Base-by-base conservation (phyloP, 1,139 yeast genomes). In the Geotrichum europaeum region DNA sequence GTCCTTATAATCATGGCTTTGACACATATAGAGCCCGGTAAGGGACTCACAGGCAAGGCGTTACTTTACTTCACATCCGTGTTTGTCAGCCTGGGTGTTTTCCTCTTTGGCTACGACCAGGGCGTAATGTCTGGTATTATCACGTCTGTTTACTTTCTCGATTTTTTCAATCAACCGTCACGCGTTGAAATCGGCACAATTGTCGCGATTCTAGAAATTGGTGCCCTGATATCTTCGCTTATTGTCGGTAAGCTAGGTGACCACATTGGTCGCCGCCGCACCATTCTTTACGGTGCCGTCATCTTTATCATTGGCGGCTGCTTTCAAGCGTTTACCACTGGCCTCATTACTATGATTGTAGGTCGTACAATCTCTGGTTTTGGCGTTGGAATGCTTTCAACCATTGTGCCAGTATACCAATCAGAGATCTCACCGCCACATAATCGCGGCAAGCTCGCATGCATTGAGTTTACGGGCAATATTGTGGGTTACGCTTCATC, bases 391-490 rank as follows among this genome's bases (percentile, higher is more conserved):
- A 81, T 89, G 69, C 79, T 92, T 60, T 87, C 96, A n/a, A 89
- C 96, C 6, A 89, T 91, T 59, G 95, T 94, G n/a, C 97, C 98
- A 0, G 89, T 94, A 56, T 92, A 90, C 73, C 97, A 91, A 75
- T 83, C 90, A 6, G 98, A 92, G 72, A 89, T 92, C 63, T 85
- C 95, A 49, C 96, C 96, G 18, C 91, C 97, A 0, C 87, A 87
- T 65, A 89, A 87, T 66, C 80, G 98, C 63, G 98, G 98, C 1
- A 84, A 87, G 69, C 81, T 89, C 61, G 97, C 96, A 0, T 90
- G 96, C 70, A 85, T 91, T 55, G 97, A 92, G 75, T 92, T 91
- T 73, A 89, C 97, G 0, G 97, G 97, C 3, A 91, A 91, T 71
- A 86, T 91, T 63, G 74, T 89, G 50, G 97, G 97, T 5, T 92